phyloP scores from a whole-genome alignment of 2,329 filamentous ascomycete species.

The Sclerotinia subarctica region DNA sequence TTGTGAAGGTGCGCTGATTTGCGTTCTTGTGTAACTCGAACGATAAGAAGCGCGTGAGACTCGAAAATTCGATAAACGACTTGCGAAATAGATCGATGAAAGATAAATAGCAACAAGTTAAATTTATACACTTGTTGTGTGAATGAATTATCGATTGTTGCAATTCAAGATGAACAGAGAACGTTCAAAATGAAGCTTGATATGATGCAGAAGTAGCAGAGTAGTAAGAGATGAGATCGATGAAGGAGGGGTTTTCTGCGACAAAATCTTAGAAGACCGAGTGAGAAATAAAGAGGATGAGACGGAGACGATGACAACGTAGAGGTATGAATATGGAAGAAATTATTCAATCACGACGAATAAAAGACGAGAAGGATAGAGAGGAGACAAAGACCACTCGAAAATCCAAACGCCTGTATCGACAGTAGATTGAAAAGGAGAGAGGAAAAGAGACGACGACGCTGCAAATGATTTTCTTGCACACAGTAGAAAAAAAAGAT shows the following conservation, averaged over 20 bases:
- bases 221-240: slow-evolving; percentile 26
- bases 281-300: slow-evolving; percentile 32
- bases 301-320: slow-evolving; percentile 33
- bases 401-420: slow-evolving; percentile 31
- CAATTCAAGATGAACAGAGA: slow-evolving; percentile 14
- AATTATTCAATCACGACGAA: slow-evolving; percentile 26
- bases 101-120: slow-evolving; percentile 33
- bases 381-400: slow-evolving; percentile 37
- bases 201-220: slow-evolving; percentile 32
- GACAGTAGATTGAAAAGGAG: slow-evolving; percentile 17
- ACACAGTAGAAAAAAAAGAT: slow-evolving; percentile 13
- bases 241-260: slow-evolving; percentile 27
- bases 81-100: slow-evolving; percentile 35
- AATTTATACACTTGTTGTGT: slow-evolving; percentile 29
- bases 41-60: slow-evolving; percentile 35
- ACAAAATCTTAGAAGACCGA: slow-evolving; percentile 29
- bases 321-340: slow-evolving; percentile 31
- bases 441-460: slow-evolving; percentile 18
- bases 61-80: slow-evolving; percentile 32
- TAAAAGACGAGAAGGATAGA: slow-evolving; percentile 33
- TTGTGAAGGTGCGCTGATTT: slow-evolving; percentile 27
- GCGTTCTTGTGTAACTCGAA: slow-evolving; percentile 35
- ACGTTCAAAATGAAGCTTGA: slow-evolving; percentile 31
- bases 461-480: slow-evolving; percentile 7
- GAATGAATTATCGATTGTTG: slow-evolving; percentile 15